These are phyloP conservation scores for Fusarium denticulatum DNA, from an alignment of 2,329 filamentous ascomycete genomes.

Conservation along the genomic window DNA sequence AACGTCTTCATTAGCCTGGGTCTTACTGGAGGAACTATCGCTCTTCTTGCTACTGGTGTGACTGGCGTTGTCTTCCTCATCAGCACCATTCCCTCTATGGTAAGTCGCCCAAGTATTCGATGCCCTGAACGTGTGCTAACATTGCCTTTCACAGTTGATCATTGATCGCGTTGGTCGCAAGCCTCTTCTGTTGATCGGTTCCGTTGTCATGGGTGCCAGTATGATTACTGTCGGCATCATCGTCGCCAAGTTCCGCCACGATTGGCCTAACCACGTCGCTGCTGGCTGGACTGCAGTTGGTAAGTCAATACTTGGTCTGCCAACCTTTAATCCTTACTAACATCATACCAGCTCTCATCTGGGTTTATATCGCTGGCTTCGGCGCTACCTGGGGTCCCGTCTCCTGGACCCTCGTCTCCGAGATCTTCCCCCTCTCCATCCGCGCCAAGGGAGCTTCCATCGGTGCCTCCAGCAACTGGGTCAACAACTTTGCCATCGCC, in stretches of 20 bases:
- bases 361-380: conserved; percentile 62
- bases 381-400: conserved; percentile 58
- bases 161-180: conserved; percentile 55
- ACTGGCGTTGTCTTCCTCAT: conserved; percentile 75
- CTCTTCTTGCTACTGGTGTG: conserved; percentile 74
- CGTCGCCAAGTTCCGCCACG: conserved; percentile 32
- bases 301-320: neutral
- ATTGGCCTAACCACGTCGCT: conserved; percentile 45
- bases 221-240: conserved; percentile 34
- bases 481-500: conserved; percentile 59
- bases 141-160: conserved; percentile 24
- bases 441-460: conserved; percentile 57
- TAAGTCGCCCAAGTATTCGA: neutral
- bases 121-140: neutral
- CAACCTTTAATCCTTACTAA: too few relatives aligned
- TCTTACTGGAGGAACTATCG: conserved; percentile 66
- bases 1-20: conserved; percentile 73
- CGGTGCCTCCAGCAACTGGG: conserved; percentile 55
- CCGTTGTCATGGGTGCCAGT: conserved; percentile 49
- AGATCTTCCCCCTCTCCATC: conserved; percentile 58
- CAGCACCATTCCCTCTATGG: conserved; percentile 47
- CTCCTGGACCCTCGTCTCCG: conserved; percentile 59
- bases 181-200: conserved; percentile 51
- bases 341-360: conserved; percentile 38
- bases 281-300: conserved; percentile 53